These are phyloP conservation scores for Ciborinia camelliae DNA, from an alignment of 2,329 filamentous ascomycete genomes.

Conservation along the genomic window DNA sequence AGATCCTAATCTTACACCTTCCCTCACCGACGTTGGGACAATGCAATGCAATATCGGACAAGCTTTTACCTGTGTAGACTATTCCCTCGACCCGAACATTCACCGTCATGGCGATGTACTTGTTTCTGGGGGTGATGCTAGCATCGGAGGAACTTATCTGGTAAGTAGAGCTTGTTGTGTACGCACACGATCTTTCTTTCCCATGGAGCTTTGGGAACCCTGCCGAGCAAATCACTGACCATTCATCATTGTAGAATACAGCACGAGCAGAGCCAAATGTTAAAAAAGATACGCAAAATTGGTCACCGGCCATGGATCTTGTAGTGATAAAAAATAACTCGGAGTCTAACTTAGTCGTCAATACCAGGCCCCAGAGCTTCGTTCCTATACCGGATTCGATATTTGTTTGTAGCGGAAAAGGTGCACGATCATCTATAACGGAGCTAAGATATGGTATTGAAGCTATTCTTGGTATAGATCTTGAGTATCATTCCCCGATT, in stretches of 20 bases:
- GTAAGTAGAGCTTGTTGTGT: slow-evolving; percentile 27
- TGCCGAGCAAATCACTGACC: slow-evolving; percentile 8
- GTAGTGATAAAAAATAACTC: slow-evolving; percentile 40
- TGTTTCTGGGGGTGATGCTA: slow-evolving; percentile 56
- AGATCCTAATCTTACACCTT: slow-evolving; percentile 51
- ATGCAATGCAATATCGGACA: slow-evolving; percentile 73
- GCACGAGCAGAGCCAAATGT: slow-evolving; percentile 52
- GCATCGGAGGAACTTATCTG: slow-evolving; percentile 68
- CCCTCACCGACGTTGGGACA: slow-evolving; percentile 54
- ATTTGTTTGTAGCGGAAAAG: slow-evolving; percentile 65
- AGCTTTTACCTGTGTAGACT: slow-evolving; percentile 68
- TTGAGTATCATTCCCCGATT: slow-evolving; percentile 49
- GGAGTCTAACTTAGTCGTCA: background rate
- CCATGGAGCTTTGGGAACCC: no score
- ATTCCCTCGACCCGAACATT: slow-evolving; percentile 53
- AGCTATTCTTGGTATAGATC: slow-evolving; percentile 60
- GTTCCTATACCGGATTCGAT: slow-evolving; percentile 50
- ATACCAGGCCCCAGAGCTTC: slow-evolving; percentile 25
- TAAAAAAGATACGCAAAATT: slow-evolving; percentile 61
- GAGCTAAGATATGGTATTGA: slow-evolving; percentile 69
- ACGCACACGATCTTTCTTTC: background rate
- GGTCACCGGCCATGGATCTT: slow-evolving; percentile 46
- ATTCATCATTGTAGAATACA: slow-evolving; percentile 43
- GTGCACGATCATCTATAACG: slow-evolving; percentile 58
- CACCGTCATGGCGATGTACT: slow-evolving; percentile 39